Percentiles rank a stretch among this genome's conserved stretches.
Conservation (phyloP, 2,329 filamentous ascomycete genomes). For the Colletotrichum higginsianum region DNA sequence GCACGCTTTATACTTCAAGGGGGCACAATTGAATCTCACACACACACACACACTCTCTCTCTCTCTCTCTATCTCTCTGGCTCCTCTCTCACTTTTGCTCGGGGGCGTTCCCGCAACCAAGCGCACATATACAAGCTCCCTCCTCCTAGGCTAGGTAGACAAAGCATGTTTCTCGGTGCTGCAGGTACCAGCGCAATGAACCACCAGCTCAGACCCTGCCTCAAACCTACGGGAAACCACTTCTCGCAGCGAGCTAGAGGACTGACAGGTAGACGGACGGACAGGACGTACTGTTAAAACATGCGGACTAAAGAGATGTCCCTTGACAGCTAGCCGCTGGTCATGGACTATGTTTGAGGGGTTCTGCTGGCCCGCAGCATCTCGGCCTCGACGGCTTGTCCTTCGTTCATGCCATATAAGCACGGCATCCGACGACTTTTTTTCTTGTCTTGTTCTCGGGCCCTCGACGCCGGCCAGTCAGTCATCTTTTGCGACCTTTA, state of each 20-base stretch:
- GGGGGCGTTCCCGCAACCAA: slow-evolving; percentile 19
- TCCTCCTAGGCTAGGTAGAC: not conserved
- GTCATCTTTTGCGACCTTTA: slow-evolving; percentile 5
- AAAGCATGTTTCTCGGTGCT: slow-evolving; percentile 41
- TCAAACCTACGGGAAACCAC: slow-evolving; percentile 39
- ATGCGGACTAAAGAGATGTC: too few relatives aligned
- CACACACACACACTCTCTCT: too few relatives aligned
- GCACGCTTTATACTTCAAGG: slow-evolving; percentile 41
- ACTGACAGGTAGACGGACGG: not conserved
- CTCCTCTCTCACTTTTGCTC: too few relatives aligned
- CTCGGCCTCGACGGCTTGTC: not conserved
- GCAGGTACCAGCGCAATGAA: slow-evolving; percentile 36
- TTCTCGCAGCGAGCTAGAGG: slow-evolving; percentile 7
- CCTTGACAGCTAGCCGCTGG: too few relatives aligned
- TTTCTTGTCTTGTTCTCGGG: not conserved
- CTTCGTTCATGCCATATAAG: slow-evolving; percentile 37
- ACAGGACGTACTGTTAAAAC: not conserved
- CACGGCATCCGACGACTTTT: slow-evolving; percentile 28
- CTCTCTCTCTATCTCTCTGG: too few relatives aligned
- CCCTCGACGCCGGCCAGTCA: not conserved
- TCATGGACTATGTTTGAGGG: too few relatives aligned
- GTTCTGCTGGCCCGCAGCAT: not conserved
- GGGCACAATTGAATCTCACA: slow-evolving; percentile 22
- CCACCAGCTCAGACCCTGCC: slow-evolving; percentile 29
- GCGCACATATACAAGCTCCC: slow-evolving; percentile 37